Evolutionary conservation across 2,329 filamentous ascomycete species (phyloP).

Genomic region (Ophiostoma himal-ulmi): DNA sequence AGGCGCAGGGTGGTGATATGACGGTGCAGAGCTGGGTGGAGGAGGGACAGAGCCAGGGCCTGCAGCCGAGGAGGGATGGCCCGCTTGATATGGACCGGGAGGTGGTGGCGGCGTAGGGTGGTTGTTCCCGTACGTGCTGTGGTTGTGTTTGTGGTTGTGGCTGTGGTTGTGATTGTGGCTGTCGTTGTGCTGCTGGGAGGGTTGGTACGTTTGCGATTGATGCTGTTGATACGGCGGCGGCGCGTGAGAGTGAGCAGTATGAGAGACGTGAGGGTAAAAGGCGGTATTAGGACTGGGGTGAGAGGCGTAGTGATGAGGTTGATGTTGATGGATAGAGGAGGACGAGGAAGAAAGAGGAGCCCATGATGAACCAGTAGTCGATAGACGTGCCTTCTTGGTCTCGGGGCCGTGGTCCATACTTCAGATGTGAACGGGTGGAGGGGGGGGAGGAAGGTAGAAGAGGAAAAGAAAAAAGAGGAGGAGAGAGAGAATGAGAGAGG

Average conservation of each 20-base stretch:
- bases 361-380: conserved; percentile 20
- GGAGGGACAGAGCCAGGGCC: neutral
- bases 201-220: conserved; percentile 24
- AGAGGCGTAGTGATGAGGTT: conserved; percentile 32
- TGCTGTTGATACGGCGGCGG: conserved; percentile 32
- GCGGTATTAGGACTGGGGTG: conserved; percentile 42
- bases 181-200: conserved; percentile 12
- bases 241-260: neutral
- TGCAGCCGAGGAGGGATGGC: conserved; percentile 22
- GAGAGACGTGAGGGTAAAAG: conserved; percentile 23
- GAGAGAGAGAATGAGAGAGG: conserved; percentile 1
- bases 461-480: neutral
- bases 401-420: conserved; percentile 24
- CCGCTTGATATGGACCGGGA: conserved; percentile 28
- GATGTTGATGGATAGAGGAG: conserved; percentile 15
- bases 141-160: conserved; percentile 9
- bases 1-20: neutral
- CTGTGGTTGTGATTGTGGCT: conserved; percentile 2
- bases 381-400: conserved; percentile 23
- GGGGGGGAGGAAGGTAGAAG: neutral
- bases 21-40: conserved; percentile 20
- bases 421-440: conserved; percentile 20
- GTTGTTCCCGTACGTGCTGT: neutral
- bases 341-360: conserved; percentile 17
- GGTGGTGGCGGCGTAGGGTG: neutral